These are phyloP conservation scores for Aspergillus niger DNA, from an alignment of 2,329 filamentous ascomycete species.

Conservation along the genomic window DNA sequence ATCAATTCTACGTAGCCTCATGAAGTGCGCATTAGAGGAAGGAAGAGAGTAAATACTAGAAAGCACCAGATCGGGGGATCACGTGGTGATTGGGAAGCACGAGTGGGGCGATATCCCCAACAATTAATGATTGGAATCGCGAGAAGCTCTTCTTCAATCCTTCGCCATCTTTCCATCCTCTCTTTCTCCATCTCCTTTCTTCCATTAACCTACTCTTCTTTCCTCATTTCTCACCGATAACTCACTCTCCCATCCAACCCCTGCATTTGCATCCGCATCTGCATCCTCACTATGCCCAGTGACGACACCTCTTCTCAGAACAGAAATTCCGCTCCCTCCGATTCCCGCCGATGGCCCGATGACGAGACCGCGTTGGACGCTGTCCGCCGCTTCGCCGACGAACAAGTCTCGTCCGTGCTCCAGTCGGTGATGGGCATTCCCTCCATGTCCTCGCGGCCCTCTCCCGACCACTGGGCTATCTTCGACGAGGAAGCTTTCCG, in stretches of 20 bases:
- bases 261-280: neutral
- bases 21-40: no score
- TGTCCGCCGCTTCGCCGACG: constrained; percentile 63
- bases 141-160: no score
- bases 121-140: constrained; percentile 21
- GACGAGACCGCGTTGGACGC: constrained; percentile 59
- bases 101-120: constrained; percentile 35
- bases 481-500: constrained; percentile 32
- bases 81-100: constrained; percentile 28
- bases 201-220: neutral
- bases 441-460: constrained; percentile 35
- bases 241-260: neutral
- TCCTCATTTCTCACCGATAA: neutral
- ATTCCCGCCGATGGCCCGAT: constrained; percentile 29
- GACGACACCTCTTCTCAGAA: constrained; percentile 21
- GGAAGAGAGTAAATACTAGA: no score
- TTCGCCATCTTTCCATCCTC: constrained; percentile 21
- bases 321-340: constrained; percentile 24
- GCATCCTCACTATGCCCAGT: constrained; percentile 27
- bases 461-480: constrained; percentile 38
- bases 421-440: constrained; percentile 54
- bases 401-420: constrained; percentile 57
- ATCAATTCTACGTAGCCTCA: no score
- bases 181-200: constrained; percentile 4
- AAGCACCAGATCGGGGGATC: constrained; percentile 20